Base-by-base conservation (phyloP, 345 rosid species). In the Syzygium jambos region DNA sequence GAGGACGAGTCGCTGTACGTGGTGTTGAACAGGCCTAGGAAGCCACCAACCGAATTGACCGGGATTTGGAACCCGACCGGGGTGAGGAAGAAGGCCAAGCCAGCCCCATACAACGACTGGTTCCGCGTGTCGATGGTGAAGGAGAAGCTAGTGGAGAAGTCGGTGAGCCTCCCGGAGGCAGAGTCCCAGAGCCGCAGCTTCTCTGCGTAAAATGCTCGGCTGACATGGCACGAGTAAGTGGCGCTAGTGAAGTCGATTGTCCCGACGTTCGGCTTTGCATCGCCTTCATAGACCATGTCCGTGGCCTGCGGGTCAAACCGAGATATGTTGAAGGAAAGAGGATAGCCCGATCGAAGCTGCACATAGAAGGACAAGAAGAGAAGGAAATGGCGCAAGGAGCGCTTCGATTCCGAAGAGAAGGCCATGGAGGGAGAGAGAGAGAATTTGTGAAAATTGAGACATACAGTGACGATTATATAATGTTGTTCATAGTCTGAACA, bases 181-280 rank as follows among this genome's bases (percentile, higher is more conserved):
- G 91, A 85, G 52, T 93, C 92, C 94, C 93, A 90, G 6, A 93
- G 54, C 9, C 52, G 89, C 34, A 93, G 12, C 43, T 38, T 86
- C 16, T 88, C 51, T 15, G 91, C 84, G 82, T 90, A 90, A 23
- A 90, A 89, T 34, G 87, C 92, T 73, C 91, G 56, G 65, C 95
- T 93, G 9, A 90, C 90, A 55, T 22, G 59, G 56, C 83, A 68
- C 29, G 52, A 9, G 51, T 91, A 92, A 53, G 38, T 56, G 4
- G 8, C 27, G 13, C 85, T 80, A 57, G 89, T 92, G 19, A 92
- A 86, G 41, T 92, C 91, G 41, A 91, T 68, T 51, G 87, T 78
- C 9, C 91, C 92, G 61, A 78, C 87, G n/a, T 43, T 61, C 77
- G 91, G 57, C 53, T 9, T 55, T 46, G 95, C 93, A 88, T 89